Evolutionary conservation across 2,329 filamentous ascomycete species (phyloP).

Genomic region (Chalara sp.): DNA sequence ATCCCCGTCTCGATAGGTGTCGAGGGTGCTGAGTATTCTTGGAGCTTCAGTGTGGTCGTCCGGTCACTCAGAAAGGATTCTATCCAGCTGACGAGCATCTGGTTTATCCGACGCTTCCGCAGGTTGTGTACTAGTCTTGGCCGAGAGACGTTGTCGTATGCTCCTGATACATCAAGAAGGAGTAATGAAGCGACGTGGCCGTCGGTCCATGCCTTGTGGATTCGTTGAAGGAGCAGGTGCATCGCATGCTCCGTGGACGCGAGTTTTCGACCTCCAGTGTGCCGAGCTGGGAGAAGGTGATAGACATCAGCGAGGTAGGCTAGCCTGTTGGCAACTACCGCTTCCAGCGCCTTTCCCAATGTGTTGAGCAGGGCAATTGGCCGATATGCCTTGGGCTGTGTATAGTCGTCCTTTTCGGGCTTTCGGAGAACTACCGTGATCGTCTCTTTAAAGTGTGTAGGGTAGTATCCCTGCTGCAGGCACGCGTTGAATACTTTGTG

Average conservation of each 20-base stretch:
- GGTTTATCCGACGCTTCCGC: not conserved
- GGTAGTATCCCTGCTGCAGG: slow-evolving; percentile 8
- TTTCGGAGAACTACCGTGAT: slow-evolving; percentile 9
- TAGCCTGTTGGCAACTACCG: slow-evolving; percentile 5
- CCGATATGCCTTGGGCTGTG: slow-evolving; percentile 8
- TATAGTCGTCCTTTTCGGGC: slow-evolving; percentile 10
- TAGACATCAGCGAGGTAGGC: slow-evolving; percentile 1
- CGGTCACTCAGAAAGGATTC: slow-evolving; percentile 11
- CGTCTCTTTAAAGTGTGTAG: slow-evolving; percentile 6
- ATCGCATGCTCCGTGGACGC: slow-evolving; percentile 20
- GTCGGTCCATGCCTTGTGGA: slow-evolving; percentile 13
- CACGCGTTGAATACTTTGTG: slow-evolving; percentile 8
- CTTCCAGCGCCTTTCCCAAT: slow-evolving; percentile 5
- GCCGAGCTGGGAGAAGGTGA: slow-evolving; percentile 2
- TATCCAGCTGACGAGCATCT: slow-evolving; percentile 8
- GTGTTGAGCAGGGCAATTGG: slow-evolving; percentile 10
- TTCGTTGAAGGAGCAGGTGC: slow-evolving; percentile 19
- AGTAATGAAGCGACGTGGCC: slow-evolving; percentile 8
- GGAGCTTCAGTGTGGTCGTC: slow-evolving; percentile 11
- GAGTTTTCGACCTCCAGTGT: slow-evolving; percentile 9
- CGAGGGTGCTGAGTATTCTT: slow-evolving; percentile 9
- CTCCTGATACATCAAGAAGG: slow-evolving; percentile 7
- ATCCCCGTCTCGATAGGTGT: slow-evolving; percentile 12
- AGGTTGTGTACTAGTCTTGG: not conserved
- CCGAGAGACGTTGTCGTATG: not conserved